These are phyloP conservation scores for Pachysandra terminalis DNA, from an alignment of 164 flowering plant species.

Conservation along the genomic window DNA sequence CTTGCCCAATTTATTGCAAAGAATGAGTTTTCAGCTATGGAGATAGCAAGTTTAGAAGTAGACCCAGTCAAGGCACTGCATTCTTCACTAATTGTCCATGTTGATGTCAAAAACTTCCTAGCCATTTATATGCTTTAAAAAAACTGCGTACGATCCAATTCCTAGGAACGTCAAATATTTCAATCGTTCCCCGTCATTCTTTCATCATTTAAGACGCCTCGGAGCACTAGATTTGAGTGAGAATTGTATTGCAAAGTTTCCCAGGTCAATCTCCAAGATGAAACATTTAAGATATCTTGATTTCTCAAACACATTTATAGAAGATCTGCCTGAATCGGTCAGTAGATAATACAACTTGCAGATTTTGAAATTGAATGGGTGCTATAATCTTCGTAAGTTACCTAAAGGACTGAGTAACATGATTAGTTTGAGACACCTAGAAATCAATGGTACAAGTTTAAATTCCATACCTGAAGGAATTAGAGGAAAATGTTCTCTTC, in stretches of 20 bases:
- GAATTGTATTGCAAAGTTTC: neutral
- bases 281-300: too few relatives aligned
- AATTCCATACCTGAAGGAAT: too few relatives aligned
- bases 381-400: neutral
- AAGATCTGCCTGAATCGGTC: too few relatives aligned
- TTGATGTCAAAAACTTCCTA: neutral
- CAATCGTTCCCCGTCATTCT: neutral
- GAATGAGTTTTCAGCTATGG: neutral
- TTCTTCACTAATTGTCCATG: too few relatives aligned
- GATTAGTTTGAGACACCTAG: neutral
- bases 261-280: too few relatives aligned
- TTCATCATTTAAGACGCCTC: neutral
- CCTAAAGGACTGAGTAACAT: neutral
- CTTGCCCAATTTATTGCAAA: neutral
- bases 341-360: too few relatives aligned
- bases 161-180: neutral
- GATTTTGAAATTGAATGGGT: neutral
- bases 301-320: neutral
- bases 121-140: neutral
- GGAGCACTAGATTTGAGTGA: neutral
- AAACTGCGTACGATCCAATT: neutral
- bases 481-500: neutral
- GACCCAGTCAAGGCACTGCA: too few relatives aligned
- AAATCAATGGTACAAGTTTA: too few relatives aligned
- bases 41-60: neutral